Evolutionary conservation across 176 grass and related monocot species (phyloP).

Genomic region (Leersia perrieri): DNA sequence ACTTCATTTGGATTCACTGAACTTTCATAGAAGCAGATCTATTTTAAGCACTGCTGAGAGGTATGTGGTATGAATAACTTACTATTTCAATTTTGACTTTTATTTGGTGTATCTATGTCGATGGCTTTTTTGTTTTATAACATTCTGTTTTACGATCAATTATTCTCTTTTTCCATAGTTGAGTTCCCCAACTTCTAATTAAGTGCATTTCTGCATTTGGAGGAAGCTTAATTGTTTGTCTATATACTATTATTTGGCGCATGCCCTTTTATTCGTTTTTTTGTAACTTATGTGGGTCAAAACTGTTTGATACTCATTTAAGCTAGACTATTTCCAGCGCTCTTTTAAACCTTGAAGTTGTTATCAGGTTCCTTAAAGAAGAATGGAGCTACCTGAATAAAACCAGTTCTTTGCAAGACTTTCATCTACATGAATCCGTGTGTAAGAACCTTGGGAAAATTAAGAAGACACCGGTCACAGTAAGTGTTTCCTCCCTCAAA

Average conservation of each 20-base stretch:
- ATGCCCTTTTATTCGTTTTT: neutral
- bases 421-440: constrained; percentile 50
- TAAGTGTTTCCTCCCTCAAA: constrained; percentile 18
- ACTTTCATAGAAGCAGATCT: constrained; percentile 62
- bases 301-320: neutral
- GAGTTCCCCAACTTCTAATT: neutral
- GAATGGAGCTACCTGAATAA: constrained; percentile 75
- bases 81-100: constrained; percentile 8
- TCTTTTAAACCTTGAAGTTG: constrained; percentile 7
- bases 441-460: constrained; percentile 68
- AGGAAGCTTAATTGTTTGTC: neutral
- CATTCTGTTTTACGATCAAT: neutral
- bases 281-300: neutral
- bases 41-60: constrained; percentile 65
- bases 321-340: constrained; percentile 15
- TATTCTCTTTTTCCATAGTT: neutral
- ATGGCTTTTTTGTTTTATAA: neutral
- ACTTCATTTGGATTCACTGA: constrained; percentile 98
- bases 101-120: neutral
- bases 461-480: constrained; percentile 52
- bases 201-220: neutral
- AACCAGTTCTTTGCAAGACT: constrained; percentile 37
- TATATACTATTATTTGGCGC: constrained; percentile 8
- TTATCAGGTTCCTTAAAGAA: constrained; percentile 69
- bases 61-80: constrained; percentile 34